These are phyloP conservation scores for Fusarium denticulatum DNA, from an alignment of 2,329 filamentous ascomycete genomes.

Conservation along the genomic window DNA sequence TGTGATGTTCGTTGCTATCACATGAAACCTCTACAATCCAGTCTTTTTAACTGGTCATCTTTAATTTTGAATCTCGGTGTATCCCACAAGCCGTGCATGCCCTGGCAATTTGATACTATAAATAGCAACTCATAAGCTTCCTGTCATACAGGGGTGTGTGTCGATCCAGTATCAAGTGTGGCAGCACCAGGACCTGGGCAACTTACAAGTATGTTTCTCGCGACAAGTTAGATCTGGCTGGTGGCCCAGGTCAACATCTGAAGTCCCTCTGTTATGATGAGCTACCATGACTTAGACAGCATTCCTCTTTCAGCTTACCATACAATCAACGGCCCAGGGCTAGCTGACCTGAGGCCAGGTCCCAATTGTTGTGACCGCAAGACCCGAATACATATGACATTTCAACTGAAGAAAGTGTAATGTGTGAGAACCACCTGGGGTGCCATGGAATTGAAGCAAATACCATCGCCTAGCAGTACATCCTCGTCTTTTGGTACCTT, in stretches of 20 bases:
- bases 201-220: background rate
- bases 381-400: too few relatives aligned
- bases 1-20: background rate
- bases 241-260: background rate
- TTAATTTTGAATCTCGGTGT: background rate
- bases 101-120: conserved; percentile 18
- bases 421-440: background rate
- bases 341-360: background rate
- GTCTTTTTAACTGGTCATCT: background rate
- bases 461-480: background rate
- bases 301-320: background rate
- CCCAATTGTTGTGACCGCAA: background rate
- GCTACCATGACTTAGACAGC: background rate
- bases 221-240: background rate
- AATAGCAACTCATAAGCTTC: conserved; percentile 32
- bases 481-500: background rate
- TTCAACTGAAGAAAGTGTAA: background rate
- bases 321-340: background rate
- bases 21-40: background rate
- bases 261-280: background rate
- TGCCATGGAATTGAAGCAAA: background rate
- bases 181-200: background rate
- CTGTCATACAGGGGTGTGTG: conserved; percentile 25
- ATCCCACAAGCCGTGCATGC: conserved; percentile 7
- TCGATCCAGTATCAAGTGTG: conserved; percentile 6